These are phyloP conservation scores for Cyclostephanos tholiformis DNA, from an alignment of 108 stramenopile genomes.

Conservation along the genomic window DNA sequence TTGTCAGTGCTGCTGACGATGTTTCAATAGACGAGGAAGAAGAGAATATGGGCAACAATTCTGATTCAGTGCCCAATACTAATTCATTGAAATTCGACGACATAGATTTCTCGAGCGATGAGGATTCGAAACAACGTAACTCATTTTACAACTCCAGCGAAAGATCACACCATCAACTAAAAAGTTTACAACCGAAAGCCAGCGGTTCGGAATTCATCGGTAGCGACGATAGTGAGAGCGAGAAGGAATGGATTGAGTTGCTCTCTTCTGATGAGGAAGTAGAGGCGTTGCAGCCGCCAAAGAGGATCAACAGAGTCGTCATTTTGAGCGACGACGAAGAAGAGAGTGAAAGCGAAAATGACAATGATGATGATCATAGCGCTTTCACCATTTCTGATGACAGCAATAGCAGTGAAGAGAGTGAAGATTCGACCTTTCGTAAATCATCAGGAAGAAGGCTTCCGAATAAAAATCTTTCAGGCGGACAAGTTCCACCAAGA, in stretches of 20 bases:
- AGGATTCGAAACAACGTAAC: not conserved
- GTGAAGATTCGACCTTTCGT: slow-evolving; percentile 10
- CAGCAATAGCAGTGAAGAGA: slow-evolving; percentile 19
- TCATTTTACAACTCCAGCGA: not conserved
- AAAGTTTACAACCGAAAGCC: not conserved
- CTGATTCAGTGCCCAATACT: not conserved
- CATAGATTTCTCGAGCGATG: not conserved
- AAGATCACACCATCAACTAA: not conserved
- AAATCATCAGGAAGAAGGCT: slow-evolving; percentile 6
- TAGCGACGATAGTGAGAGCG: slow-evolving; percentile 11
- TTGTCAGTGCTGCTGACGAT: slow-evolving; percentile 9
- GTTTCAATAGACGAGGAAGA: not conserved
- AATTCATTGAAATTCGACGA: not conserved
- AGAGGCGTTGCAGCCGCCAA: not conserved
- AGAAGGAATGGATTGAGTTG: slow-evolving; percentile 36
- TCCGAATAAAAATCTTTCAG: not conserved
- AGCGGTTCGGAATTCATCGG: not conserved
- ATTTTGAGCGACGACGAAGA: slow-evolving; percentile 54
- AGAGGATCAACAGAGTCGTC: slow-evolving; percentile 52
- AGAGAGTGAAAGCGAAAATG: slow-evolving; percentile 39
- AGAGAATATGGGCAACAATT: not conserved
- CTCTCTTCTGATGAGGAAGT: slow-evolving; percentile 37
- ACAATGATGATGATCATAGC: slow-evolving; percentile 19
- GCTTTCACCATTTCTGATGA: slow-evolving; percentile 25
- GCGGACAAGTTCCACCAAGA: not conserved